A percentile compares a stretch with the other conserved stretches of the same genome.
phyloP scores from a whole-genome alignment of 495 filamentous ascomycete species.

The Amniculicola lignicola region DNA sequence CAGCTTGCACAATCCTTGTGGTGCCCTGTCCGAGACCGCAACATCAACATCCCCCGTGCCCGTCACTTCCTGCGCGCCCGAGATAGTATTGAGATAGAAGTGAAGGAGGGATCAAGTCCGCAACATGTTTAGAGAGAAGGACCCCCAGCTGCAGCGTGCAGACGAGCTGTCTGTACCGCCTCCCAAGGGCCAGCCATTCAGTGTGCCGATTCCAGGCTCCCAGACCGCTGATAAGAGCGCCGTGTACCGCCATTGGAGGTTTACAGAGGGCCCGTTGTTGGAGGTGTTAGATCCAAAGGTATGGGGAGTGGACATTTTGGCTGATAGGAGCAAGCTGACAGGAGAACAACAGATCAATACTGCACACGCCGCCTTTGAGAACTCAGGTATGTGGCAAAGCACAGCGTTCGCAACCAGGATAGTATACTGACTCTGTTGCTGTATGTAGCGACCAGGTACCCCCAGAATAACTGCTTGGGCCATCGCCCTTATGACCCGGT shows the following conservation, averaged over 20 bases:
- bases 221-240: slow-evolving; percentile 67
- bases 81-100: background rate
- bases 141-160: slow-evolving; percentile 40
- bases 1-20: too few species aligned
- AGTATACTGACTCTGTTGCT: background rate
- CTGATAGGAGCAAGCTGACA: background rate
- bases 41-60: too few species aligned
- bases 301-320: slow-evolving; percentile 23
- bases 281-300: slow-evolving; percentile 72
- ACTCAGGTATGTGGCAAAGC: slow-evolving; percentile 47
- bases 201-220: slow-evolving; percentile 67
- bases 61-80: too few species aligned
- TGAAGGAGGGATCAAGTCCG: background rate
- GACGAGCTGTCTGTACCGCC: slow-evolving; percentile 45
- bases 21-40: too few species aligned
- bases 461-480: slow-evolving; percentile 68
- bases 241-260: slow-evolving; percentile 81
- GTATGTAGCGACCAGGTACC: slow-evolving; percentile 32
- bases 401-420: background rate
- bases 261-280: slow-evolving; percentile 62
- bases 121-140: slow-evolving; percentile 22
- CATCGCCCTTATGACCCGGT: slow-evolving; percentile 72
- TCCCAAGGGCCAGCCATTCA: slow-evolving; percentile 60
- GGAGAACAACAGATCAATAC: slow-evolving; percentile 52
- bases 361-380: slow-evolving; percentile 78